A percentile compares a stretch with the other conserved stretches of the same genome.
These are phyloP conservation scores for Ophiostoma ips DNA, from an alignment of 2,329 filamentous ascomycete genomes.

Conservation along the genomic window DNA sequence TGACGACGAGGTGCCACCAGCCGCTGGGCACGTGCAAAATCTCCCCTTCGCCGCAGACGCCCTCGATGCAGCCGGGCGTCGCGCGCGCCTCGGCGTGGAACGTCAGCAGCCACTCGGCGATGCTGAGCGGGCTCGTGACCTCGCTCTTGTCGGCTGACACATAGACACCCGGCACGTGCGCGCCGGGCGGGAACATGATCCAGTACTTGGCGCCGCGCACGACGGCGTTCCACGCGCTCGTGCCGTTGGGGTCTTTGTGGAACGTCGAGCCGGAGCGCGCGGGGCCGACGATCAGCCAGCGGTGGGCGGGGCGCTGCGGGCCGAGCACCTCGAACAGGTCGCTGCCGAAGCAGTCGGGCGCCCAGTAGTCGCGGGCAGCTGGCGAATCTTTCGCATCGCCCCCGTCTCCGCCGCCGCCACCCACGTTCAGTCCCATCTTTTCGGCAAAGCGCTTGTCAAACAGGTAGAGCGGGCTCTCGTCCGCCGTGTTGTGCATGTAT, in stretches of 20 bases:
- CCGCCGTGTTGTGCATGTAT: constrained; percentile 67
- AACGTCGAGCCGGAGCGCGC: constrained; percentile 83
- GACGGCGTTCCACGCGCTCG: constrained; percentile 87
- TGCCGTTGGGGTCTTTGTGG: constrained; percentile 67
- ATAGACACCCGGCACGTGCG: constrained; percentile 74
- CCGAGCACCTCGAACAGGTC: constrained; percentile 76
- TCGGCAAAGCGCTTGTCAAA: constrained; percentile 80
- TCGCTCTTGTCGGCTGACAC: constrained; percentile 83
- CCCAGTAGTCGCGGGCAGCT: constrained; percentile 53
- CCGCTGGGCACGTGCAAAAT: constrained; percentile 85
- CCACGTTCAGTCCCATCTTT: constrained; percentile 65
- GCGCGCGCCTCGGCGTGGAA: constrained; percentile 75
- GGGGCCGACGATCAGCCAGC: constrained; percentile 88
- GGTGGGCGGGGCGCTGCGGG: constrained; percentile 65
- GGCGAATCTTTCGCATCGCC: constrained; percentile 20
- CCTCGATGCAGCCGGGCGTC: constrained; percentile 67
- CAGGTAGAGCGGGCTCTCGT: constrained; percentile 85
- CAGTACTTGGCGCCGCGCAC: constrained; percentile 87
- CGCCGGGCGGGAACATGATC: constrained; percentile 87
- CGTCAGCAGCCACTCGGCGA: constrained; percentile 87
- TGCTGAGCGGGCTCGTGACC: constrained; percentile 84
- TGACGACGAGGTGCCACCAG: constrained; percentile 95
- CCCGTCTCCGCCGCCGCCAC: constrained; percentile 28
- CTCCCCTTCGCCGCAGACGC: constrained; percentile 71
- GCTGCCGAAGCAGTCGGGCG: constrained; percentile 69